Conservation (phyloP, 1,139 yeast genomes). For the Pichia norvegensis region DNA sequence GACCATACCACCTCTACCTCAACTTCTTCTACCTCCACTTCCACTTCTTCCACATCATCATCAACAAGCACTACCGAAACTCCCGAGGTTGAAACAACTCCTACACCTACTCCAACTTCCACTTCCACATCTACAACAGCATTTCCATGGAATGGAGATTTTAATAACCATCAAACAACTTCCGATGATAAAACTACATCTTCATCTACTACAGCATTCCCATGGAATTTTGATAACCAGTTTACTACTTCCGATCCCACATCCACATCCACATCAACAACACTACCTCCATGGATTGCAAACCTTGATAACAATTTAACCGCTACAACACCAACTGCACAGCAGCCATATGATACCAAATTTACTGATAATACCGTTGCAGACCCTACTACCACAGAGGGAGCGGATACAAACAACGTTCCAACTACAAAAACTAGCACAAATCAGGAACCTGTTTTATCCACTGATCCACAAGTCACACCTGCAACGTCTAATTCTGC, state of each 20-base stretch:
- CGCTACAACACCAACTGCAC: background rate
- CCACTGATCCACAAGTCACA: no score
- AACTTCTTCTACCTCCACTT: background rate
- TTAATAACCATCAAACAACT: background rate
- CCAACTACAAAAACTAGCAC: background rate
- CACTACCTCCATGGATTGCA: no score
- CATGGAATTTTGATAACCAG: background rate
- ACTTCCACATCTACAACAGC: background rate
- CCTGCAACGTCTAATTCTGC: background rate
- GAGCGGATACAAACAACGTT: background rate
- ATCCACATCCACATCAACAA: no score
- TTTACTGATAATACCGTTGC: background rate
- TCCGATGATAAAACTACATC: background rate
- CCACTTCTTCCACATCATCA: background rate
- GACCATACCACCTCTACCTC: background rate
- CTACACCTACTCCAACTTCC: no score
- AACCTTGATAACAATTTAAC: background rate
- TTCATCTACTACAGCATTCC: no score
- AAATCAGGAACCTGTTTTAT: background rate
- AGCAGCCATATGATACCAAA: background rate
- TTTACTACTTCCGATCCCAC: background rate
- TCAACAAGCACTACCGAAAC: background rate
- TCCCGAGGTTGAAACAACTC: no score
- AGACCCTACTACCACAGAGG: background rate
- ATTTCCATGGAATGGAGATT: background rate